A percentile compares a stretch with the other conserved stretches of the same genome.
Evolutionary conservation across 2,329 filamentous ascomycete species (phyloP).

Genomic region (Nemania bipapillata): DNA sequence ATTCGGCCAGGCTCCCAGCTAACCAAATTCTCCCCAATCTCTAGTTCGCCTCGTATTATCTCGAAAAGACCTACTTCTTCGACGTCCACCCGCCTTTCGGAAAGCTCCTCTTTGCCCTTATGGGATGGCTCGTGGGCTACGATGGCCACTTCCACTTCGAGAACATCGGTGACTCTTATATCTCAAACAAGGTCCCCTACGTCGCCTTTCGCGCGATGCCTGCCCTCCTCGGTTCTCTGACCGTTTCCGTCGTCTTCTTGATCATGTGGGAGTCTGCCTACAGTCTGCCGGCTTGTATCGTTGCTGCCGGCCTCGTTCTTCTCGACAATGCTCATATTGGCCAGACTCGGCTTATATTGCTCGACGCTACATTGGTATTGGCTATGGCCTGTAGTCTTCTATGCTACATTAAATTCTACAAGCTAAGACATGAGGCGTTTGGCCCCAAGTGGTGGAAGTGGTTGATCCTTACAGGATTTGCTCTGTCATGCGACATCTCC

Average conservation of each 20-base stretch:
- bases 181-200: conserved; percentile 95
- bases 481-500: conserved; percentile 95
- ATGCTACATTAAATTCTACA: conserved; percentile 97
- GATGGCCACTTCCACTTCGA: conserved; percentile 98
- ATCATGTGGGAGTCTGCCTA: conserved; percentile 99
- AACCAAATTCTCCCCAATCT: conserved; percentile 18
- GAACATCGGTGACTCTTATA: conserved; percentile 98
- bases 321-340: conserved; percentile 98
- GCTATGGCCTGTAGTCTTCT: conserved; percentile 96
- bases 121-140: conserved; percentile 97
- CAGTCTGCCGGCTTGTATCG: conserved; percentile 88
- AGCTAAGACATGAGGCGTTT: conserved; percentile 88
- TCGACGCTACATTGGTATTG: conserved; percentile 92
- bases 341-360: conserved; percentile 91
- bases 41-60: conserved; percentile 81
- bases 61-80: conserved; percentile 98
- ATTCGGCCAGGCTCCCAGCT: conserved; percentile 20
- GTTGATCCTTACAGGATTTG: conserved; percentile 93
- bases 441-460: conserved; percentile 99
- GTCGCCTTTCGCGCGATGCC: conserved; percentile 95
- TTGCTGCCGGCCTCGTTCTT: conserved; percentile 85
- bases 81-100: conserved; percentile 98
- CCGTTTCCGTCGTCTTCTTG: conserved; percentile 90
- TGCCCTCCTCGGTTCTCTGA: conserved; percentile 88
- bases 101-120: conserved; percentile 95